Conservation (phyloP, 164 flowering plant species). For the Paratinospora sagittata region DNA sequence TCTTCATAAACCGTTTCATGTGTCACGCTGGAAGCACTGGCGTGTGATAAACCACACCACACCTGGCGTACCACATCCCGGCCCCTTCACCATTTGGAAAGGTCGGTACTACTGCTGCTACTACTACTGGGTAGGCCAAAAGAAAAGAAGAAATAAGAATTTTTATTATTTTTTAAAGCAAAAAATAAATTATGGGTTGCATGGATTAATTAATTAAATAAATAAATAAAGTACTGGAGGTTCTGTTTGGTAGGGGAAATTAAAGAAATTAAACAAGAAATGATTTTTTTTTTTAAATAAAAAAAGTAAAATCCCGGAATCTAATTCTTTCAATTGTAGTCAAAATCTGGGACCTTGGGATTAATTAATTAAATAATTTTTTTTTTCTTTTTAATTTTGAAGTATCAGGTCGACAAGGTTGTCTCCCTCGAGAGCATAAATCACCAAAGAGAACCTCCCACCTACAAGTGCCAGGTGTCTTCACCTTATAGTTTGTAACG, state of each 20-base stretch:
- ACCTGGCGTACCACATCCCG: not conserved
- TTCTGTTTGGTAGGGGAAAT: no score
- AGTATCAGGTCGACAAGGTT: not conserved
- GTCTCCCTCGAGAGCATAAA: conserved; percentile 3
- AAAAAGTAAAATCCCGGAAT: no score
- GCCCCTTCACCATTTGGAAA: not conserved
- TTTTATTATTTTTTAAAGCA: not conserved
- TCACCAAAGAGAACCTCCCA: conserved; percentile 4
- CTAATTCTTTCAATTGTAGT: no score
- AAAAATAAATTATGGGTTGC: not conserved
- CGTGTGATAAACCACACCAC: not conserved
- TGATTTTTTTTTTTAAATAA: no score
- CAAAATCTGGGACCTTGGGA: no score
- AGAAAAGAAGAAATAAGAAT: not conserved
- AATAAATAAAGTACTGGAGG: no score
- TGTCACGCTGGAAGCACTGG: not conserved
- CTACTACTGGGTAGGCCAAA: not conserved
- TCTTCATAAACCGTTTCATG: not conserved
- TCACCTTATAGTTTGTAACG: conserved; percentile 15
- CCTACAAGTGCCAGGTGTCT: conserved; percentile 9
- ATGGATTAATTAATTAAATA: no score
- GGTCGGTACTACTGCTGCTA: no score
- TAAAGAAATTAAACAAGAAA: no score
- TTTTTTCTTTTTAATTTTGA: not conserved
- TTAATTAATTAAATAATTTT: not conserved